Base-by-base conservation (phyloP, 2,329 filamentous ascomycete species). In the Pestalotiopsis sp. region DNA sequence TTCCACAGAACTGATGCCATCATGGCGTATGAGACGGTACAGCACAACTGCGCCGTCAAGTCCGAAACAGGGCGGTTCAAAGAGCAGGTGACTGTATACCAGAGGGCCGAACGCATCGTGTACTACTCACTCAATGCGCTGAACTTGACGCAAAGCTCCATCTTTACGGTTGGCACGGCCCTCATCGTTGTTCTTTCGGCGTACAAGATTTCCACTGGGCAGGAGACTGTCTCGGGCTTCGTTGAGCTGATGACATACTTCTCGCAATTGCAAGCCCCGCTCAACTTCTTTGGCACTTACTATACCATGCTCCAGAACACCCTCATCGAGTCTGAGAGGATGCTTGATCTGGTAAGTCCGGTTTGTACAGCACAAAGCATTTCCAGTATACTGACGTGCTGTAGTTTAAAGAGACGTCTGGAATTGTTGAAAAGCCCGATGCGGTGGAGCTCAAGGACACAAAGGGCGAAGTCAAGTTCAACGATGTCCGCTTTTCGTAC, bases 21-120 rank as follows among this genome's bases (percentile, higher is more conserved):
- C 57, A 78, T 85, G 72, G 82, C 83, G 0, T 86, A 84, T 68
- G 84, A 85, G 70, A 90, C 88, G 1, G 88, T 91, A 59, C 89
- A 90, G 72, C 89, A 90, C 75, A 90, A 90, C 79, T 89, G 89
- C 71, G 88, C 88, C 20, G 86, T 90, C 70, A 79, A 80, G 1
- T 85, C 87, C 70, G 88, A 91, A 73, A 88, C 88, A 57, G 81
- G 85, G 65, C 82, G 87, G 6, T 91, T 89, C 74, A 84, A 82
- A 38, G 80, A 84, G 25, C 86, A 88, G 13, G 87, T 91, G 0
- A 77, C 81, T 64, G 84, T 84, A 71, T 90, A 86, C 73, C 88
- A 91, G 70, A 80, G 80, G 11, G 87, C 87, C 11, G 87, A 90
- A 76, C 87, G 87, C 67, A 80, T 85, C 66, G 87, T 90, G 20